Conservation (phyloP, 192 early-diverging fungal species). For the Umbelopsis ramanniana region DNA sequence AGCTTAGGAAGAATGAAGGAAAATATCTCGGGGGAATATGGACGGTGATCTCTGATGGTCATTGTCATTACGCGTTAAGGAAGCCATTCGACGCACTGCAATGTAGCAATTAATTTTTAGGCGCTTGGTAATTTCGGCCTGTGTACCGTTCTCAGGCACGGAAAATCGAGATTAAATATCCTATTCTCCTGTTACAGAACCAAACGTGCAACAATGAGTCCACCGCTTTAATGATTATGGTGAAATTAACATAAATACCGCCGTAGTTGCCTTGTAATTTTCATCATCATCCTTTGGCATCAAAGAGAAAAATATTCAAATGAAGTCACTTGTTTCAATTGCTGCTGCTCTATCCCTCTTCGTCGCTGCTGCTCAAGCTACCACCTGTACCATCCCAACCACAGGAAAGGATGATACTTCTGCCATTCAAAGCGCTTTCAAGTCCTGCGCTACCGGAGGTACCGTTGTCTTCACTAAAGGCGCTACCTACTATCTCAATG, state of each 20-base stretch:
- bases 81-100: neutral
- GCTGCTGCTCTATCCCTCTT: constrained; percentile 15
- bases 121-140: constrained; percentile 1
- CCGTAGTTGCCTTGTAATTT: constrained; percentile 6
- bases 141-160: constrained; percentile 14
- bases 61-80: neutral
- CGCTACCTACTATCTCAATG: constrained; percentile 26
- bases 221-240: neutral
- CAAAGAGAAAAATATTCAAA: too few relatives aligned
- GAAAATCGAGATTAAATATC: constrained; percentile 16
- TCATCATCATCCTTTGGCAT: neutral
- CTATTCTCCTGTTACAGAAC: constrained; percentile 9
- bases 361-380: constrained; percentile 9
- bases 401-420: constrained; percentile 21
- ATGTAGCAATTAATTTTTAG: neutral
- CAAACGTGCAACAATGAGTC: constrained; percentile 16
- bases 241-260: neutral
- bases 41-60: neutral
- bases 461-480: constrained; percentile 29
- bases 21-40: neutral
- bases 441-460: constrained; percentile 26
- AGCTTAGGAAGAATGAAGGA: constrained; percentile 12
- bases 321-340: constrained; percentile 9
- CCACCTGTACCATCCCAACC: constrained; percentile 25
- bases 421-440: constrained; percentile 26